Conservation (phyloP, 306 rosid species). For the Pterocarpus macrocarpus region DNA sequence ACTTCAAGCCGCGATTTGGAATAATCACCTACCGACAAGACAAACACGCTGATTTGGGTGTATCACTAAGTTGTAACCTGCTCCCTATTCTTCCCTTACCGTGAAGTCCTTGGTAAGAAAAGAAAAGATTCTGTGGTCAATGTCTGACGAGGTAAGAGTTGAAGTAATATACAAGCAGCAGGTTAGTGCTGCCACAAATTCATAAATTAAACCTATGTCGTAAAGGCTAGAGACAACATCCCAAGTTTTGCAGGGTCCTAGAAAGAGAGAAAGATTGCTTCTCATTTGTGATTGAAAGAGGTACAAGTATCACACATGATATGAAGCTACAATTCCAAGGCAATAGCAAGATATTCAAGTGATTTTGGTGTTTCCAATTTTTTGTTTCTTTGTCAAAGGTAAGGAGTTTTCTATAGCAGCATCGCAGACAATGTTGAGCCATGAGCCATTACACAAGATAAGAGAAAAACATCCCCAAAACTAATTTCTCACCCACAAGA, state of each 20-base stretch:
- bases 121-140: constrained; percentile 35
- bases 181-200: constrained; percentile 23
- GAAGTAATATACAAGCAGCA: background rate
- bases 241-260: constrained; percentile 35
- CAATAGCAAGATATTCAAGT: constrained; percentile 33
- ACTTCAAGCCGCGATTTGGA: no score
- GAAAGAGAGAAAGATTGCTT: constrained; percentile 16
- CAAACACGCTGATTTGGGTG: background rate
- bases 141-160: background rate
- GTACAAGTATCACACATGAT: constrained; percentile 12
- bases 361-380: constrained; percentile 1
- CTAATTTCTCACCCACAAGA: background rate
- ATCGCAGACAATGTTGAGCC: background rate
- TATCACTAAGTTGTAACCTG: background rate
- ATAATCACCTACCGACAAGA: no score
- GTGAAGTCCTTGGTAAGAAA: background rate
- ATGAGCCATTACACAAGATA: background rate
- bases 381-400: background rate
- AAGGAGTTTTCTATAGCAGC: background rate
- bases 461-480: background rate
- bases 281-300: constrained; percentile 32
- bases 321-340: constrained; percentile 31
- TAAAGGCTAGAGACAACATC: constrained; percentile 33
- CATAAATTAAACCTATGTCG: background rate
- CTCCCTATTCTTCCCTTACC: background rate